Evolutionary conservation across 768 basidiomycete species (phyloP), one percentile per base, ranked within the genome.

Genomic region (Mycena indigotica): DNA sequence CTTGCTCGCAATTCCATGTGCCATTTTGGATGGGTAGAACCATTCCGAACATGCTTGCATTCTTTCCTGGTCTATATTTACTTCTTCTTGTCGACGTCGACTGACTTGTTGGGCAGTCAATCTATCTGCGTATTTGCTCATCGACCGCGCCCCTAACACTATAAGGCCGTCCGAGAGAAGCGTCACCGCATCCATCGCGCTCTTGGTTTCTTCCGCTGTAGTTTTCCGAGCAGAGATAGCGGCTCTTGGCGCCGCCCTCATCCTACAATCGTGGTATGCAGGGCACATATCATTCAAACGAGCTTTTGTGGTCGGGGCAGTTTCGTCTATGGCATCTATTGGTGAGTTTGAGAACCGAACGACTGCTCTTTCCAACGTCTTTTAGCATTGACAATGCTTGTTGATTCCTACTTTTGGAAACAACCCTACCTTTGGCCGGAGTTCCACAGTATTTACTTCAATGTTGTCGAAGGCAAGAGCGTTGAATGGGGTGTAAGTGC

Each of bases 11-110:
- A 67, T 98, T 97, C 67, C 97, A 98, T 68, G 68, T 95, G 4
- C 87, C 87, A 5, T 99, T 93, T 70, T 98, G 93, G 88, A 91
- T 94, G 79, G 87, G 94, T 2, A 75, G 97, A 53, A 97, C 96
- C 0, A 72, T 98, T 5, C 96, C 97, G 1, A 99, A 98, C 70
- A 96, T 94, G 87, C 86, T 95, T 60, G 94, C 94, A 3, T 73
- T 95, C 17, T 75, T 89, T 2, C 84, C 87, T 44, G 91, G 94
- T 95, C 60, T 23, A 73, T 61, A n/a, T n/a, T n/a, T 16, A 29
- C 50, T 35, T 3, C n/a, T n/a, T n/a, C n/a, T n/a, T n/a, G n/a
- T n/a, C n/a, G n/a, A n/a, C n/a, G n/a, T n/a, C n/a, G n/a, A n/a
- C n/a, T n/a, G n/a, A n/a, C n/a, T n/a, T n/a, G n/a, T n/a, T 4